A percentile compares a stretch with the other conserved stretches of the same genome.
phyloP scores from a whole-genome alignment of 495 filamentous ascomycete genomes.

The Umbilicaria muhlenbergii region DNA sequence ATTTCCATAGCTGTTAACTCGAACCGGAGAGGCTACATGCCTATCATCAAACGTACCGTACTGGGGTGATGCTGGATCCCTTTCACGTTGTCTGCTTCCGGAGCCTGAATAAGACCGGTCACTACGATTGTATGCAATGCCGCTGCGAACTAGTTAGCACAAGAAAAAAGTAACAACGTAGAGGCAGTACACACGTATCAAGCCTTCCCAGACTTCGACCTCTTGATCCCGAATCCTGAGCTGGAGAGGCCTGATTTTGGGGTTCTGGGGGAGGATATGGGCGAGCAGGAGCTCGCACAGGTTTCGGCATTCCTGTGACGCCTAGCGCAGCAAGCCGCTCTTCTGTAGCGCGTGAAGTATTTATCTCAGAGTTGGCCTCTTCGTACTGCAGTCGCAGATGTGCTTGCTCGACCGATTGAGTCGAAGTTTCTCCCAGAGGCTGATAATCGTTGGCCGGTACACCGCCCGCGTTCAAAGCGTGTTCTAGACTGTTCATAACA shows the following conservation, averaged over 20 bases:
- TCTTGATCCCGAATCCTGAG: neutral
- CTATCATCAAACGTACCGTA: neutral
- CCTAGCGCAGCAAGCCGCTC: conserved; percentile 8
- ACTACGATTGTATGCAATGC: too few relatives aligned
- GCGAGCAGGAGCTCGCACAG: neutral
- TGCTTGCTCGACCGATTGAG: neutral
- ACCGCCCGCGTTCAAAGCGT: neutral
- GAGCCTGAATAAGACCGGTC: too few relatives aligned
- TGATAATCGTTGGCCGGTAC: neutral
- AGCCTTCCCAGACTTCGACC: neutral
- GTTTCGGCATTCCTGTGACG: conserved; percentile 8
- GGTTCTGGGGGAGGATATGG: neutral
- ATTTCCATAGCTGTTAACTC: too few relatives aligned
- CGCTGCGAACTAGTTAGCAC: too few relatives aligned
- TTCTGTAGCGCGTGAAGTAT: conserved; percentile 3
- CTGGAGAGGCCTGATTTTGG: neutral
- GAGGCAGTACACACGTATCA: neutral
- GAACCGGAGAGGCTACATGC: neutral
- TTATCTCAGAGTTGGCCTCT: neutral
- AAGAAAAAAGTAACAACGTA: too few relatives aligned
- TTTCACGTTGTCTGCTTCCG: too few relatives aligned
- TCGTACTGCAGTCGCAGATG: neutral
- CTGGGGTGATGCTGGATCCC: neutral
- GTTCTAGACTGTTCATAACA: conserved; percentile 1
- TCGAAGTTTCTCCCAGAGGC: neutral